Conservation (phyloP, 768 basidiomycete genomes). For the Leccinum subtestaceum region DNA sequence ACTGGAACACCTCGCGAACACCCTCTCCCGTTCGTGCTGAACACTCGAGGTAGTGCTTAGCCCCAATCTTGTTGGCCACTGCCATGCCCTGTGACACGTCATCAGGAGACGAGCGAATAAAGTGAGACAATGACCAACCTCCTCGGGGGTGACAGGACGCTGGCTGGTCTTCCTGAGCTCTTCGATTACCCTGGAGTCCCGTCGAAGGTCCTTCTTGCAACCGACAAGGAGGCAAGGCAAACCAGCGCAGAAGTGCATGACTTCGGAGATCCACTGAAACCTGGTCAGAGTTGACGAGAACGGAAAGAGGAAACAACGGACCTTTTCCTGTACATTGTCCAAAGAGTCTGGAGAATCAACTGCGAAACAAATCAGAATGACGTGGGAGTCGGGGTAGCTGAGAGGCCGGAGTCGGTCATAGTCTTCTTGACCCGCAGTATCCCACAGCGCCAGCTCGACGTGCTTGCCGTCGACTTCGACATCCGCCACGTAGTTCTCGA, state of each 20-base stretch:
- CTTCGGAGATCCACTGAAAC: constrained; percentile 94
- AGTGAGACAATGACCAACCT: constrained; percentile 47
- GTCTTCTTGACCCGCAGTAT: constrained; percentile 99
- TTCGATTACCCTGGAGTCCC: constrained; percentile 89
- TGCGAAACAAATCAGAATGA: constrained; percentile 99
- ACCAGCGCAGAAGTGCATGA: constrained; percentile 94
- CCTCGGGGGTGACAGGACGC: constrained; percentile 90
- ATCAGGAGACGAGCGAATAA: background rate
- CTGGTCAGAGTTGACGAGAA: constrained; percentile 4
- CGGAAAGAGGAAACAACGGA: constrained; percentile 35
- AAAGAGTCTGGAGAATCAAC: constrained; percentile 97
- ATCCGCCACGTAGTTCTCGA: constrained; percentile 99
- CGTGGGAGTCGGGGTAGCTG: constrained; percentile 98
- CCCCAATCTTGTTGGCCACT: constrained; percentile 94
- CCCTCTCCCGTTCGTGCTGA: constrained; percentile 96
- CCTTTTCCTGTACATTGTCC: constrained; percentile 99
- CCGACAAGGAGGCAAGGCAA: constrained; percentile 97
- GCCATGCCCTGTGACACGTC: constrained; percentile 72
- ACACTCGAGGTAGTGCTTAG: constrained; percentile 96
- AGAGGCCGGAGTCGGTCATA: constrained; percentile 98
- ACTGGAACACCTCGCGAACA: constrained; percentile 98
- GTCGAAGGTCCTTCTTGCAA: constrained; percentile 97
- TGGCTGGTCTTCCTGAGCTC: constrained; percentile 93
- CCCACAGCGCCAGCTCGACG: constrained; percentile 98
- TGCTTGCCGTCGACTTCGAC: constrained; percentile 98